Base-by-base conservation (phyloP, 2,329 filamentous ascomycete genomes). In the Emergomyces africanus region DNA sequence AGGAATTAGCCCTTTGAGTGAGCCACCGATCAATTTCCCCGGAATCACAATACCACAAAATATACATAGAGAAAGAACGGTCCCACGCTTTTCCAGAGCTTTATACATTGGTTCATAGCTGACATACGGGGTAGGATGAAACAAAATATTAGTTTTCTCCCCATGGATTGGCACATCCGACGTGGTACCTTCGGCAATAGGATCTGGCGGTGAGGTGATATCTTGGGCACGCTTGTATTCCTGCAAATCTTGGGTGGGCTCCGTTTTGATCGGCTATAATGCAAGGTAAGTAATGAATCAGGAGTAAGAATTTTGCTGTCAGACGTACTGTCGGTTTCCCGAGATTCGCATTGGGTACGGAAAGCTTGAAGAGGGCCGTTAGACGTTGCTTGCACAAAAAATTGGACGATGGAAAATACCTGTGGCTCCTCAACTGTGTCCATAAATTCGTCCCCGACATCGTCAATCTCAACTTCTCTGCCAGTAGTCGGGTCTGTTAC, bases 141-240 rank as follows among this genome's bases (percentile, higher is more conserved):
- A 97, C 35, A 96, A 81, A 20, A 97, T 86, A 63, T 96, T 96
- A 3, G 94, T 97, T 80, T 94, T 96, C 70, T 97, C 92, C 67
- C 91, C 92, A 69, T 91, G 88, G 60, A 97, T 95, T 2, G 94
- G 94, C 1, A 97, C 90, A 72, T 97, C 94, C 30, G 89, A 91
- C 0, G 92, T 97, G 39, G 86, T 84, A 28, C 90, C 89, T 60
- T 86, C 81, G 18, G 86, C 85, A 23, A 96, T 79, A 0, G 92
- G 92, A 64, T 95, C 91, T 1, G 92, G 92, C 1, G 92, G 92
- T 0, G 92, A 89, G 0, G 90, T 95, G 60, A 95, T 79, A 73
- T 97, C 92, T 74, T 96, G 92, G 10, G 85, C 88, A 60, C 87
- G 70, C 63, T 87, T 88, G 72, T 97, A 96, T 63, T 95, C 88